phyloP scores from a whole-genome alignment of 495 filamentous ascomycete species.

The Aspergillus incahuasiensis region DNA sequence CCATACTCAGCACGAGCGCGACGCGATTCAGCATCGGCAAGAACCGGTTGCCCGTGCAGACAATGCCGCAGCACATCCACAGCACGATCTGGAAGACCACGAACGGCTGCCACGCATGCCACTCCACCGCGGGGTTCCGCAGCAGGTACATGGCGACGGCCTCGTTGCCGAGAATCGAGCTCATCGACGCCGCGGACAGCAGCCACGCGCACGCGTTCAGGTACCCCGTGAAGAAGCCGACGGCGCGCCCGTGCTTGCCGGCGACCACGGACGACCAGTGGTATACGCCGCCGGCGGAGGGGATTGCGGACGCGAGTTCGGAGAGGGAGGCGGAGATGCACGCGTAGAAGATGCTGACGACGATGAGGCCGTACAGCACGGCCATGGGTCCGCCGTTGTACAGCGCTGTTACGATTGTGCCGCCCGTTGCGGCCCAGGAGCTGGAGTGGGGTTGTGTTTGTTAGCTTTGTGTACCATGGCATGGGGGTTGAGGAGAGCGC shows the following conservation, averaged over 20 bases:
- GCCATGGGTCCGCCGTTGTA: conserved; percentile 9
- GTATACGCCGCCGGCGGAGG: conserved; percentile 72
- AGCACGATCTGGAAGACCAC: conserved; percentile 61
- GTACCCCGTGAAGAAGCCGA: conserved; percentile 75
- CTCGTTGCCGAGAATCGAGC: conserved; percentile 64
- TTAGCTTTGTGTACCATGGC: neutral
- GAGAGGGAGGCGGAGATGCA: conserved; percentile 19
- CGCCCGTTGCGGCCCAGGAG: conserved; percentile 11
- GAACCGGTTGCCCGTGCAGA: conserved; percentile 64
- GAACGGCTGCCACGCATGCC: conserved; percentile 71
- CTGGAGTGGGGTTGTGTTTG: too few species aligned
- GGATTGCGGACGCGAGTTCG: conserved; percentile 68
- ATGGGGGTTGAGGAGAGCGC: neutral
- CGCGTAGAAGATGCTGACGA: conserved; percentile 17
- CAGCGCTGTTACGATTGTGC: conserved; percentile 15
- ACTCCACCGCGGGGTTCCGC: conserved; percentile 58
- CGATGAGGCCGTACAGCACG: conserved; percentile 8
- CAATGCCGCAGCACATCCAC: conserved; percentile 60
- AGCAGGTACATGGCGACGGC: conserved; percentile 65
- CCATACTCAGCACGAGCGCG: conserved; percentile 64
- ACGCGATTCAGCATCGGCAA: conserved; percentile 63
- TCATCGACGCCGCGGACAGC: conserved; percentile 58
- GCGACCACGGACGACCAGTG: conserved; percentile 78
- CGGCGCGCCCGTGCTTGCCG: conserved; percentile 60
- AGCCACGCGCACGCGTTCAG: conserved; percentile 77